phyloP scores from a whole-genome alignment of 768 basidiomycete genomes.

The Dacryopinax spathularia region DNA sequence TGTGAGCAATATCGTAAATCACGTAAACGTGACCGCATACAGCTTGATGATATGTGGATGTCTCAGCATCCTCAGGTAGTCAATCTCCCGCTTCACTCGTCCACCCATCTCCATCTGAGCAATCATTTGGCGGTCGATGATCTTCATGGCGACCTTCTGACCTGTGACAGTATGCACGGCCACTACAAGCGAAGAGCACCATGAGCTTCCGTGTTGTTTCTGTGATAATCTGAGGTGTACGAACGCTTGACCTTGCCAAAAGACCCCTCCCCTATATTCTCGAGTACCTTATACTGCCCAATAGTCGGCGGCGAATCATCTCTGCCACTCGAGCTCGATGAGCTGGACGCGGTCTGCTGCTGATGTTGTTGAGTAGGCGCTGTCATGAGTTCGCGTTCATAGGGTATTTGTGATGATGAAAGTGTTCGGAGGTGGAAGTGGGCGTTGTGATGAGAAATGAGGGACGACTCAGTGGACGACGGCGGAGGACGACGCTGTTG shows the following conservation, averaged over 20 bases:
- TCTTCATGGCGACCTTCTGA: slow-evolving; percentile 95
- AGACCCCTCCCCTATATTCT: slow-evolving; percentile 88
- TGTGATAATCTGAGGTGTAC: slow-evolving; percentile 22
- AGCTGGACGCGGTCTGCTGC: not conserved
- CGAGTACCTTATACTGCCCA: slow-evolving; percentile 77
- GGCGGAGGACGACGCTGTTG: not conserved
- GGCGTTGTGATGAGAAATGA: slow-evolving; percentile 2
- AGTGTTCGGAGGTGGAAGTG: not conserved
- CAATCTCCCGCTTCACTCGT: slow-evolving; percentile 85
- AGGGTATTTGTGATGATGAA: not conserved
- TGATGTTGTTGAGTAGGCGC: not conserved
- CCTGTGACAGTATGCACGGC: slow-evolving; percentile 89
- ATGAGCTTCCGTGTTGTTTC: not conserved
- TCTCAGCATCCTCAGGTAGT: slow-evolving; percentile 85
- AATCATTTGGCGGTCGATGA: slow-evolving; percentile 87
- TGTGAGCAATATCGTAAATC: slow-evolving; percentile 5
- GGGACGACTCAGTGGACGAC: not conserved
- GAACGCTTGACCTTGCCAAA: slow-evolving; percentile 98
- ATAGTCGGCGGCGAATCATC: slow-evolving; percentile 20
- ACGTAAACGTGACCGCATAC: slow-evolving; percentile 32
- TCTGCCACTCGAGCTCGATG: not conserved
- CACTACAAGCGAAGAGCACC: slow-evolving; percentile 38
- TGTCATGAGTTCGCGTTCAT: not conserved
- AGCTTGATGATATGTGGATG: slow-evolving; percentile 98
- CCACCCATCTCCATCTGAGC: slow-evolving; percentile 82